Evolutionary conservation across 1,284 basidiomycete species (phyloP).

Genomic region (Pulveroboletus sp.): DNA sequence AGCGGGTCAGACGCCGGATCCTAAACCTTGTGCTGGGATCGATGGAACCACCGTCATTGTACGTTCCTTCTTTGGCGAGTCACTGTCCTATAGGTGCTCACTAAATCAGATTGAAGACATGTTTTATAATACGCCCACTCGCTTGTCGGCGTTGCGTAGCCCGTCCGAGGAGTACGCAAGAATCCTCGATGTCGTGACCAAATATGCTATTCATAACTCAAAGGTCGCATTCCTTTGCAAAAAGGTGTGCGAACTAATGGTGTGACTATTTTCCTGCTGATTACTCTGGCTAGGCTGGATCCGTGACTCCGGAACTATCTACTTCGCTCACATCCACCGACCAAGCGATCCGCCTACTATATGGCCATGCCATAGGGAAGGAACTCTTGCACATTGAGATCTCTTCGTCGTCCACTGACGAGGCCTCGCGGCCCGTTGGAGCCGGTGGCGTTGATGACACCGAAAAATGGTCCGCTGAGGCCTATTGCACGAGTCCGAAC

Average conservation of each 20-base stretch:
- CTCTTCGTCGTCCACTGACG: slow-evolving; percentile 35
- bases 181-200: slow-evolving; percentile 91
- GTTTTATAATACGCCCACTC: slow-evolving; percentile 93
- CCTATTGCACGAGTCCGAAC: slow-evolving; percentile 85
- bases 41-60: slow-evolving; percentile 92
- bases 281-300: slow-evolving; percentile 57
- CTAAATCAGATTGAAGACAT: slow-evolving; percentile 82
- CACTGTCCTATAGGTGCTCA: background rate
- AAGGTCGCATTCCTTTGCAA: slow-evolving; percentile 88
- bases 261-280: background rate
- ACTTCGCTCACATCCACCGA: slow-evolving; percentile 72
- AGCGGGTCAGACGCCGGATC: slow-evolving; percentile 68
- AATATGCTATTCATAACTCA: slow-evolving; percentile 93
- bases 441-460: slow-evolving; percentile 32
- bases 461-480: slow-evolving; percentile 68
- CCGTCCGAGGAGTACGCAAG: slow-evolving; percentile 91
- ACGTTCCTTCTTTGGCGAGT: slow-evolving; percentile 26
- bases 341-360: slow-evolving; percentile 80
- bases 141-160: slow-evolving; percentile 83
- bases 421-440: slow-evolving; percentile 23
- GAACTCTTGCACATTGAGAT: slow-evolving; percentile 70
- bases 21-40: slow-evolving; percentile 90
- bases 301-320: slow-evolving; percentile 77
- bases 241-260: slow-evolving; percentile 56
- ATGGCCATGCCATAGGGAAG: slow-evolving; percentile 80